Base-by-base conservation (phyloP, 2,329 filamentous ascomycete genomes). In the Phialophora tarda region DNA sequence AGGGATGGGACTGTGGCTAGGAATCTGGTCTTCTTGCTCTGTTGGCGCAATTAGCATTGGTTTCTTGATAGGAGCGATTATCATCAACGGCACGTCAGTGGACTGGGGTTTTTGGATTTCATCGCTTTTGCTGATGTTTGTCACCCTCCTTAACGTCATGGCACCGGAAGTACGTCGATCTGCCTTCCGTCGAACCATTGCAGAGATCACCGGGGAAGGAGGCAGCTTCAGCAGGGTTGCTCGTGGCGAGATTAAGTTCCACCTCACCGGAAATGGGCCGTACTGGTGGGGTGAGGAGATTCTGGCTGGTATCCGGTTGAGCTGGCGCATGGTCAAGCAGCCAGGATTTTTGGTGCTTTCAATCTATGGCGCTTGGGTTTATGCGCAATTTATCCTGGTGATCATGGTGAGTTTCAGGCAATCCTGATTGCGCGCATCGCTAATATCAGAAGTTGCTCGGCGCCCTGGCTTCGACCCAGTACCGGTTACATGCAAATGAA, bases 211-310 rank as follows among this genome's bases (percentile, higher is more conserved):
- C 48, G 63, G 73, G n/a, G 61, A 69, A 57, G 59, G 67, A 6
- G 63, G 74, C 66, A 41, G 64, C 65, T 68, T 74, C 70, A 64
- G 67, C 61, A 81, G 85, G 73, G 81, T 93, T 12, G 88, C 88
- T 30, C 84, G 89, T 51, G 91, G 91, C 1, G 91, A 93, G 75
- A 82, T 92, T 72, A 93, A 89, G 81, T 86, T 93, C 81, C 90
- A 93, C 75, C 85, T 91, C 67, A 84, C 86, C 62, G 86, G 89
- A 61, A 88, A 87, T 58, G 90, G 90, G 0, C 91, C 91, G 0
- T 87, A 81, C 71, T 92, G 89, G 86, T 93, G 89, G 90, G 89
- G 87, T 56, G 85, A 93, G 75, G 91, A 93, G 75, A 84, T 92
- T 24, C 87, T 87, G 76, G 90, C 91, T 53, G 91, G 90, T 10